Conservation (phyloP, 441 rosid species). For the Cnidoscolus chayamansa region DNA sequence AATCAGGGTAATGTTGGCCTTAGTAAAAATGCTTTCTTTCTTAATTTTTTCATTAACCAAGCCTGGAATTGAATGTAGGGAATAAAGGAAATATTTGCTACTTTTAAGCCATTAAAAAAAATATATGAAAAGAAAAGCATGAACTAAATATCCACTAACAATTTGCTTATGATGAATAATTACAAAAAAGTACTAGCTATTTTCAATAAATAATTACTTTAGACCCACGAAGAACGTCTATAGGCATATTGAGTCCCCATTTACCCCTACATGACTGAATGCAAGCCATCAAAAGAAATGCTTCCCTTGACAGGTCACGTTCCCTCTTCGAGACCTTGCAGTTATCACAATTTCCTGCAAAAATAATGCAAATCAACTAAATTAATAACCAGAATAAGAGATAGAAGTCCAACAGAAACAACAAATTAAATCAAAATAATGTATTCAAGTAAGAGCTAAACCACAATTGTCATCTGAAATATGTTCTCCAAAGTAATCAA, state of each 20-base stretch:
- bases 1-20: background rate
- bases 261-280: slow-evolving; percentile 41
- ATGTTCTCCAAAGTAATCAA: slow-evolving; percentile 44
- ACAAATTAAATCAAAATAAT: slow-evolving; percentile 5
- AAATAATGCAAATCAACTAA: slow-evolving; percentile 8
- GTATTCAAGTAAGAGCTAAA: slow-evolving; percentile 19
- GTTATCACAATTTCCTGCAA: slow-evolving; percentile 55
- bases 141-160: background rate
- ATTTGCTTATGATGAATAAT: slow-evolving; percentile 1
- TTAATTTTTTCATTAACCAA: background rate
- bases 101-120: background rate
- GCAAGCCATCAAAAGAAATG: slow-evolving; percentile 42
- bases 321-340: slow-evolving; percentile 36
- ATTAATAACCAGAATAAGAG: background rate
- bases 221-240: slow-evolving; percentile 55
- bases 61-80: background rate
- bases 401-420: background rate
- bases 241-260: slow-evolving; percentile 49
- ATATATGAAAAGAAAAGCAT: background rate
- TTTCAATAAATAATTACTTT: slow-evolving; percentile 30
- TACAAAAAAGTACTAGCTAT: slow-evolving; percentile 4
- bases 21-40: background rate
- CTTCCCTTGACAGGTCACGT: slow-evolving; percentile 46
- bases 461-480: slow-evolving; percentile 42
- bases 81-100: background rate